Evolutionary conservation across 345 rosid genomes (phyloP), one percentile per base, ranked within the genome.

Genomic region (Camelina neglecta): DNA sequence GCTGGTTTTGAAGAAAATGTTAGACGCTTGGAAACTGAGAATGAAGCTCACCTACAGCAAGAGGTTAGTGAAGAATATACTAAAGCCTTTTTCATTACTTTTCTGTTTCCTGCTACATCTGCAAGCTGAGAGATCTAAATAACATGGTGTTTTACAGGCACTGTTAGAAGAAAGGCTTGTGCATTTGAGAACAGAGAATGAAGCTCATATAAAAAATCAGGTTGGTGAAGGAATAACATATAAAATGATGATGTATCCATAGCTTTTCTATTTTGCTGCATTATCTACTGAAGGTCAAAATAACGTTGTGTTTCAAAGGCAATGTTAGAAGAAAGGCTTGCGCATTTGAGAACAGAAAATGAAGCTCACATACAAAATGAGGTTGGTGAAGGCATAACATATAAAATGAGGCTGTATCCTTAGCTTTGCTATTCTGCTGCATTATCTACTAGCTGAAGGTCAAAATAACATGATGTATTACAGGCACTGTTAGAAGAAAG

Each of bases 1-100:
- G 86, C 84, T 76, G 72, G 33, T 56, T 78, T 85, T 38, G 83
- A 85, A 82, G 87, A 83, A 72, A 80, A 80, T 51, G 44, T 84
- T 65, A 74, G 72, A 83, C 81, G 79, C 26, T 75, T 92, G 36
- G 77, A 65, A 70, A 61, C 65, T 71, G 89, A 82, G 78, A 85
- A 81, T 80, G 85, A 81, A 81, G 68, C 79, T 23, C 82, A 72
- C 78, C 10, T 63, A 33, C 82, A 78, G 57, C 86, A 79, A 79
- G 82, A 85, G 88, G 97, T 84, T 81, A 58, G 70, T 56, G 18
- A 63, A 47, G 51, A 36, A 18, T 39, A 48, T 18, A 31, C 6
- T 24, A 33, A 33, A 54, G 11, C 42, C 9, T 8, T 60, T 51
- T 36, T 16, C 29, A n/a, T 60, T 33, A 47, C 11, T 51, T 29